Percentiles rank a stretch among this genome's conserved stretches.
These are phyloP conservation scores for Lanmaoa rubissima DNA, from an alignment of 768 basidiomycete species.

Conservation along the genomic window DNA sequence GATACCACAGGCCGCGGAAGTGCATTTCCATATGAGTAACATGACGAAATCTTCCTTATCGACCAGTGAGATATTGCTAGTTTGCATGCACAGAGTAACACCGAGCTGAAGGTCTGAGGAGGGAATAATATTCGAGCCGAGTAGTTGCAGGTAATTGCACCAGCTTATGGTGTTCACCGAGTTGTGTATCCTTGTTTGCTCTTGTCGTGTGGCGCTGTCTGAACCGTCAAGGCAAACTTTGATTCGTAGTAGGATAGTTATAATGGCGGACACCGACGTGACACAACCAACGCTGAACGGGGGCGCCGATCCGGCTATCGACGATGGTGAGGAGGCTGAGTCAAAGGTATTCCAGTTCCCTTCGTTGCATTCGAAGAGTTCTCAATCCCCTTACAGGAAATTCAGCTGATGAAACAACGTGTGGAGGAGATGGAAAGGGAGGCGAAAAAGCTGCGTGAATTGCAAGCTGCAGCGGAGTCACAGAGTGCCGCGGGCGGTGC, in stretches of 20 bases:
- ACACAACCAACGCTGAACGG: constrained; percentile 40
- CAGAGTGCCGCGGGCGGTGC: constrained; percentile 46
- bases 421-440: constrained; percentile 94
- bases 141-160: too few relatives aligned
- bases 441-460: constrained; percentile 81
- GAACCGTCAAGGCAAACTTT: constrained; percentile 25
- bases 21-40: neutral
- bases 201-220: constrained; percentile 17
- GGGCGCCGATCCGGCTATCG: constrained; percentile 34
- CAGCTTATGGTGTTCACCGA: neutral
- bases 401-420: constrained; percentile 85
- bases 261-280: constrained; percentile 54
- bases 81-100: neutral
- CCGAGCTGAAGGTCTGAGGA: neutral
- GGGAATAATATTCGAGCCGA: neutral
- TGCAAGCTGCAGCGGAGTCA: constrained; percentile 75
- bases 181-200: constrained; percentile 32
- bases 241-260: constrained; percentile 19
- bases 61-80: neutral
- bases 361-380: constrained; percentile 7
- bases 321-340: constrained; percentile 64
- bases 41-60: constrained; percentile 5
- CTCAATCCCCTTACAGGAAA: constrained; percentile 55
- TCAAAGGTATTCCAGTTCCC: constrained; percentile 44
- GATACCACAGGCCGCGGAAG: constrained; percentile 1